Base-by-base conservation (phyloP, 1,284 basidiomycete genomes). In the Moesziomyces sp. region DNA sequence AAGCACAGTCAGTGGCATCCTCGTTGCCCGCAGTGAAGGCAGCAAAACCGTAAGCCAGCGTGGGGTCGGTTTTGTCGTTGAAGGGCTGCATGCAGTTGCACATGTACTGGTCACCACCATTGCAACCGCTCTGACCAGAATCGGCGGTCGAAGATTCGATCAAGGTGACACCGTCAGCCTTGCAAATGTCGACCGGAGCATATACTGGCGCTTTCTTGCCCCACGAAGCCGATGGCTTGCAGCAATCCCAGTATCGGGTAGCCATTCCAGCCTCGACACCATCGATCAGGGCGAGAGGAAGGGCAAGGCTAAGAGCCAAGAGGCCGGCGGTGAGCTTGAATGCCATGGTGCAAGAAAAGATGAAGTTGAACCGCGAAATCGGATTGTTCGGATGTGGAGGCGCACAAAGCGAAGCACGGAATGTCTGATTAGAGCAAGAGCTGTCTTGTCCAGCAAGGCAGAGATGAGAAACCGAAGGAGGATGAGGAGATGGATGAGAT, bases 41-140 rank as follows among this genome's bases (percentile, higher is more conserved):
- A 8, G 52, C 64, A 42, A 73, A 74, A 3, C 58, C 71, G 28
- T 55, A 45, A 26, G 49, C 61, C 0, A 74, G 52, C 0, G 43
- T 53, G 5, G 57, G 45, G 42, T 68, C 65, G 0, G 35, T 21
- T 0, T 30, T 23, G 44, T 74, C 71, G 40, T 57, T 44, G 46
- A 58, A 74, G 0, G 71, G 71, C 52, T 74, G 71, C 61, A 65
- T 60, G 52, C 65, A 68, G 49, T 18, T 68, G 51, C 71, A 74
- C 50, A 53, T 50, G 61, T 45, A 68, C 45, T 59, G 55, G 24
- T 74, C 42, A 21, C 71, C 71, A 21, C 71, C 71, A 40, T 64
- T 58, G 71, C 71, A 74, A 9, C 58, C 61, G 13, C 46, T 55
- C 46, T 74, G 50, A 1, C 71, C 71, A 10, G 50, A 46, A 11